Evolutionary conservation across 2,329 filamentous ascomycete species (phyloP), one percentile per base, ranked within the genome.

Genomic region (Incumbomyces lentus): DNA sequence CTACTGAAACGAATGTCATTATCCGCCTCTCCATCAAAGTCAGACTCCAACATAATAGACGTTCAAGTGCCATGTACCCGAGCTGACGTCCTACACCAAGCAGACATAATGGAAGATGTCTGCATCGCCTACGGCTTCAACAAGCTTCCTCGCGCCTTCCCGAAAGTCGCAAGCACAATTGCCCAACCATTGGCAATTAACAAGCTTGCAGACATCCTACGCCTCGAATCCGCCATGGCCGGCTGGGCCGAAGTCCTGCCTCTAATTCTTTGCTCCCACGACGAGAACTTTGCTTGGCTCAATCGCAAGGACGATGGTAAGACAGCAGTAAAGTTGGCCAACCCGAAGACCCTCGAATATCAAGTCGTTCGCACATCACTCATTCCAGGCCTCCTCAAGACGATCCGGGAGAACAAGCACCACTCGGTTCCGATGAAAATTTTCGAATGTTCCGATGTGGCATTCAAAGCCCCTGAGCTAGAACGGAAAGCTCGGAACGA

Each of bases 101-200:
- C 88, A 59, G 92, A 98, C 63, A 86, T 98, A 56, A 98, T 98
- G 90, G 92, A 98, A 69, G 93, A 98, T 62, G 82, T 93, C 16
- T 92, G 88, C 34, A 92, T 98, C 54, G 88, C 87, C 44, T 95
- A 96, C 65, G 92, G 93, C 55, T 98, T 95, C 77, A 98, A 98
- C 74, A 87, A 85, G 53, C 81, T 98, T 14, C 89, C 90, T 1
- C 82, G 88, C 44, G 81, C 83, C 40, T 87, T 90, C 60, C 88
- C 89, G 7, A 88, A 82, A 65, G 89, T 88, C 61, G 84, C 85
- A 18, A 84, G 83, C 46, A 92, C 87, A 5, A 80, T 95, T 51
- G 93, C 86, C 39, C 84, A 87, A 48, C 87, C 89, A 8, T 75
- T 96, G 8, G 78, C 81, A 50, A 83, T 98, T 68, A 98, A 98